Percentiles rank a stretch among this genome's conserved stretches.
phyloP scores from a whole-genome alignment of 163 green algal species.

The Chlorella variabilis region DNA sequence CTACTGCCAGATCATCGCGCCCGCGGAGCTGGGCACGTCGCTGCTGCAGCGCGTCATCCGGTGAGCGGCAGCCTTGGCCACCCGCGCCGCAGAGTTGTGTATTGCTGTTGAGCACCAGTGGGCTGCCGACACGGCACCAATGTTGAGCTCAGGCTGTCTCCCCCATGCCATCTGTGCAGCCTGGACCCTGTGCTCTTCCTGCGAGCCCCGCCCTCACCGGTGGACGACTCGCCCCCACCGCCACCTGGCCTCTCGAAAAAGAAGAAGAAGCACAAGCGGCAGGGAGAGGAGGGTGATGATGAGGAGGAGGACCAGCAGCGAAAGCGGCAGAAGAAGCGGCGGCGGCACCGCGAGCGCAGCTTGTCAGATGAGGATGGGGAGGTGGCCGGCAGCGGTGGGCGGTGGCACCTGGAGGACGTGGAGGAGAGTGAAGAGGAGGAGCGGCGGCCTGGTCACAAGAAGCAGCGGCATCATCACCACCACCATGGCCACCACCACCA shows the following conservation, averaged over 20 bases:
- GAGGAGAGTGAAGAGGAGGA: background rate
- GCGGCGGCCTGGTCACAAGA: constrained; percentile 20
- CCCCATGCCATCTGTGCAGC: too few relatives aligned
- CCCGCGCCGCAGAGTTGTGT: too few relatives aligned
- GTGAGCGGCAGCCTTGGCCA: background rate
- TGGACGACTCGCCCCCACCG: background rate
- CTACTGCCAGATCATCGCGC: constrained; percentile 70
- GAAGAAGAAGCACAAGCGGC: background rate
- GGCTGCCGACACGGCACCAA: too few relatives aligned
- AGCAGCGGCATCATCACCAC: constrained; percentile 6
- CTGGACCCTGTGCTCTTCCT: constrained; percentile 29
- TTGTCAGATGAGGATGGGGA: constrained; percentile 22
- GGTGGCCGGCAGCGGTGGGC: background rate
- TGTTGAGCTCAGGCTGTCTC: too few relatives aligned
- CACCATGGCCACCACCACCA: background rate
- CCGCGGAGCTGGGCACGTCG: constrained; percentile 50
- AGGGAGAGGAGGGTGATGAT: background rate
- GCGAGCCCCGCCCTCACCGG: constrained; percentile 15
- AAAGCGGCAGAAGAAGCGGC: constrained; percentile 3
- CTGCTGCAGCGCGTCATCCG: constrained; percentile 73
- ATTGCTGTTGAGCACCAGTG: too few relatives aligned
- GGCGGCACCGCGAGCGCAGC: constrained; percentile 39
- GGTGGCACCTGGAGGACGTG: background rate
- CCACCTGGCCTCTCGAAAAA: background rate
- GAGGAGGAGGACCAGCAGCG: constrained; percentile 3